These are phyloP conservation scores for Begonia masoniana DNA, from an alignment of 306 rosid genomes.

Conservation along the genomic window DNA sequence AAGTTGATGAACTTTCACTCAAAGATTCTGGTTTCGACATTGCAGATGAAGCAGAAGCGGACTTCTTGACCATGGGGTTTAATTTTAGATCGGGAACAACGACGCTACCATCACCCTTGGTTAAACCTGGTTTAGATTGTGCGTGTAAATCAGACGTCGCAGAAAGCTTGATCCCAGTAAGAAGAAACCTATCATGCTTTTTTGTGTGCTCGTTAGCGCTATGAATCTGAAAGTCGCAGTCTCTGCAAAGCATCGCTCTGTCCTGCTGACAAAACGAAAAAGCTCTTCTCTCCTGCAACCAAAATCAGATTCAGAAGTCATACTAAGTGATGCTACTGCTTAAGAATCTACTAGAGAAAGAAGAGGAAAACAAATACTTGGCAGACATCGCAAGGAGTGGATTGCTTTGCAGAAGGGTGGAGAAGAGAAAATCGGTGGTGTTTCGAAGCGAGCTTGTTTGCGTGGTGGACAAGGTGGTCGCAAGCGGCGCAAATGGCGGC, in stretches of 20 bases:
- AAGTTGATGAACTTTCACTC: constrained; percentile 14
- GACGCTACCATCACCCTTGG: constrained; percentile 2
- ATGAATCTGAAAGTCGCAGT: constrained; percentile 67
- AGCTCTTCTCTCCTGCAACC: constrained; percentile 53
- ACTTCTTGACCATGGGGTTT: constrained; percentile 7
- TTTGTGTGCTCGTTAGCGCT: constrained; percentile 55
- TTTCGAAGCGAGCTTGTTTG: constrained; percentile 89
- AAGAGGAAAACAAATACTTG: constrained; percentile 19
- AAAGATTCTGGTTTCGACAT: constrained; percentile 16
- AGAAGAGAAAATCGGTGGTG: constrained; percentile 82
- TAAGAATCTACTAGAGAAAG: background rate
- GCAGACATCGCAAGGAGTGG: constrained; percentile 73
- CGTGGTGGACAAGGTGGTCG: constrained; percentile 91
- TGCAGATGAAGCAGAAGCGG: constrained; percentile 7
- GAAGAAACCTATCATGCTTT: constrained; percentile 73
- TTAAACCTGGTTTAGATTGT: constrained; percentile 4
- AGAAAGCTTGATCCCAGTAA: constrained; percentile 65
- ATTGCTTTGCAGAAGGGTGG: constrained; percentile 28
- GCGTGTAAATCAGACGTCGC: constrained; percentile 22
- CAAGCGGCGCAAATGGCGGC: constrained; percentile 73
- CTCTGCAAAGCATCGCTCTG: constrained; percentile 75
- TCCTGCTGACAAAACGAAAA: constrained; percentile 82
- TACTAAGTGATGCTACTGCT: background rate
- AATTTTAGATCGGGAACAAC: constrained; percentile 13
- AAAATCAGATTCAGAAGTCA: background rate